phyloP scores from a whole-genome alignment of 2,329 filamentous ascomycete genomes.

The Chrysosporium keratinophilum region DNA sequence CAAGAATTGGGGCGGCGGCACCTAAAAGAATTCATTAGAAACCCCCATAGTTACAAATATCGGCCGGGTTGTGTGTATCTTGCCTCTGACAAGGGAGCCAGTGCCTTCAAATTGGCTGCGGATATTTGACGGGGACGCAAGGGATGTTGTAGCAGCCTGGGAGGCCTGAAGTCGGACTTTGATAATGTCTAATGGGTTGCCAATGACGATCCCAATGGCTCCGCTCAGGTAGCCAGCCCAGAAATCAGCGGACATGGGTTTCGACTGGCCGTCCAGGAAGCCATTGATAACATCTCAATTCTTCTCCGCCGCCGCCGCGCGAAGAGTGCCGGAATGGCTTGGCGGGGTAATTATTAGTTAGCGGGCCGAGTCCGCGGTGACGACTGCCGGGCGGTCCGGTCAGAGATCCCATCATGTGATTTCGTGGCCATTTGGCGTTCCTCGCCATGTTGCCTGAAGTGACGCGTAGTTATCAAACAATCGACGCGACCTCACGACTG shows the following conservation, averaged over 20 bases:
- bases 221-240: constrained; percentile 89
- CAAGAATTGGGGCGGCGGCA: constrained; percentile 72
- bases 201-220: constrained; percentile 73
- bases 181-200: constrained; percentile 71
- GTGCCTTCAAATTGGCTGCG: constrained; percentile 27
- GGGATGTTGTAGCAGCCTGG: constrained; percentile 20
- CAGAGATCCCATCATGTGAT: constrained; percentile 18
- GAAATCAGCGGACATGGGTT: constrained; percentile 71
- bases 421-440: constrained; percentile 19
- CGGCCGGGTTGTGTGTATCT: background rate
- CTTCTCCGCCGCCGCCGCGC: background rate
- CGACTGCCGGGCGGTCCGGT: background rate
- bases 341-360: background rate
- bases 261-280: background rate
- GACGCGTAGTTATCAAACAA: constrained; percentile 9
- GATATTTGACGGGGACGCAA: constrained; percentile 20
- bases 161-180: constrained; percentile 73
- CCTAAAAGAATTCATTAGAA: constrained; percentile 39
- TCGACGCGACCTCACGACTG: background rate
- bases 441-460: background rate
- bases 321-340: background rate
- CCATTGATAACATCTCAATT: background rate
- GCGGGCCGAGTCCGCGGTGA: background rate
- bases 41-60: background rate
- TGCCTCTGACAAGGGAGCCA: constrained; percentile 33